These are phyloP conservation scores for Diaporthe australafricana DNA, from an alignment of 2,329 filamentous ascomycete genomes.

Conservation along the genomic window DNA sequence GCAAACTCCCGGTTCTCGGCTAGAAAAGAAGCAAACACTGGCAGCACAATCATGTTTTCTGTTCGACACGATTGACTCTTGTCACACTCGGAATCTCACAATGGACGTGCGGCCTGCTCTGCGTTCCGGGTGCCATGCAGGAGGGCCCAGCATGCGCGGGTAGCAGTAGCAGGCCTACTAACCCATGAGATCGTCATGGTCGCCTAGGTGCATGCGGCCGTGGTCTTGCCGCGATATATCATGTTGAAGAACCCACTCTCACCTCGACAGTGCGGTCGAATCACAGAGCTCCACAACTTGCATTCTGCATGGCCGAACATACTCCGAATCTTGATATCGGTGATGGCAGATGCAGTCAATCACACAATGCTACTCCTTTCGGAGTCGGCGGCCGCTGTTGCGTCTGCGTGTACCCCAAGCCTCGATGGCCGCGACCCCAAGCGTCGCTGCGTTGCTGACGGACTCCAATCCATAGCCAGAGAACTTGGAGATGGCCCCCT, in stretches of 20 bases:
- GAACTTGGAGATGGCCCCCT: neutral
- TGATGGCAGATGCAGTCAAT: slow-evolving; percentile 10
- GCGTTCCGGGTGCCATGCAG: slow-evolving; percentile 12
- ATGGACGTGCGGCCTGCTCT: neutral
- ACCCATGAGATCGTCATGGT: slow-evolving; percentile 5
- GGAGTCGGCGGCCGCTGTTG: slow-evolving; percentile 15
- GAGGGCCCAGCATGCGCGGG: neutral
- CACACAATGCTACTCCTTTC: slow-evolving; percentile 7
- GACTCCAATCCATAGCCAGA: slow-evolving; percentile 24
- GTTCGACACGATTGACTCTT: slow-evolving; percentile 1
- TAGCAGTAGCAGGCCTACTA: neutral
- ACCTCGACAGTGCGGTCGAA: neutral
- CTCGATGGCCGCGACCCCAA: neutral
- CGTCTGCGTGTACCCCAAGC: slow-evolving; percentile 8
- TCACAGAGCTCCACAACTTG: slow-evolving; percentile 24
- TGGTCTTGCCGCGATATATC: slow-evolving; percentile 30
- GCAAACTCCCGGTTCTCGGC: neutral
- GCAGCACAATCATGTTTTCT: slow-evolving; percentile 20
- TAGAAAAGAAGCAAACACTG: neutral
- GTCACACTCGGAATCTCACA: neutral
- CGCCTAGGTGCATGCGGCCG: neutral
- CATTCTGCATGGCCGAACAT: slow-evolving; percentile 22
- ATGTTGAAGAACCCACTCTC: slow-evolving; percentile 5
- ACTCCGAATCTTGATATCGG: slow-evolving; percentile 25
- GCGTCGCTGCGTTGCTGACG: neutral